phyloP scores from a whole-genome alignment of 1,284 basidiomycete species.

The Tilletia setariae region DNA sequence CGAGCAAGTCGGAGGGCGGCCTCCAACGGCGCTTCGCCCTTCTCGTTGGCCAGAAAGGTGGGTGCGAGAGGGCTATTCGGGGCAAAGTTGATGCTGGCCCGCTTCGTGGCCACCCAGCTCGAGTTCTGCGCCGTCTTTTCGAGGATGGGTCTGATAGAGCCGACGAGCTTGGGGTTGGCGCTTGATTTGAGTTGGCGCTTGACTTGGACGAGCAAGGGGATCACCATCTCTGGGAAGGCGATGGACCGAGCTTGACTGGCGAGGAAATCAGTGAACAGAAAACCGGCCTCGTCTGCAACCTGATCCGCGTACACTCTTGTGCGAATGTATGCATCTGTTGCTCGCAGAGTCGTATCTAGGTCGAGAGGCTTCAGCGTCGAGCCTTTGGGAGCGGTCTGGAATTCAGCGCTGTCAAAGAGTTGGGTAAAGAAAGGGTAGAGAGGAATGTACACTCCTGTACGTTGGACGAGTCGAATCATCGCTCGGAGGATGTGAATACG shows the following conservation, averaged over 20 bases:
- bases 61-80: slow-evolving; percentile 21
- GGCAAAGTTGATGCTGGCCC: slow-evolving; percentile 48
- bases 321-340: slow-evolving; percentile 81
- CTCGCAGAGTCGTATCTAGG: slow-evolving; percentile 79
- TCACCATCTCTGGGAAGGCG: slow-evolving; percentile 85
- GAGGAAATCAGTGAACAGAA: slow-evolving; percentile 71
- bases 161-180: slow-evolving; percentile 30
- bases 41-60: slow-evolving; percentile 32
- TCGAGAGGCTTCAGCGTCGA: slow-evolving; percentile 87
- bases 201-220: slow-evolving; percentile 70
- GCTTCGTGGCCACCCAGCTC: slow-evolving; percentile 38
- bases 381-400: slow-evolving; percentile 72
- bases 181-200: slow-evolving; percentile 42
- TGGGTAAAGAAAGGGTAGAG: slow-evolving; percentile 80
- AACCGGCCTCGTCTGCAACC: slow-evolving; percentile 75
- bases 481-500: slow-evolving; percentile 72
- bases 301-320: slow-evolving; percentile 83
- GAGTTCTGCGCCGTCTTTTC: slow-evolving; percentile 47
- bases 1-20: slow-evolving; percentile 41
- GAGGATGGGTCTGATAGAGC: slow-evolving; percentile 34
- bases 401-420: slow-evolving; percentile 72
- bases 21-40: slow-evolving; percentile 45
- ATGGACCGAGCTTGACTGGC: slow-evolving; percentile 62
- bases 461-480: slow-evolving; percentile 69
- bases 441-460: slow-evolving; percentile 83